Base-by-base conservation (phyloP, 306 rosid species). In the Pterocarpus macrocarpus region DNA sequence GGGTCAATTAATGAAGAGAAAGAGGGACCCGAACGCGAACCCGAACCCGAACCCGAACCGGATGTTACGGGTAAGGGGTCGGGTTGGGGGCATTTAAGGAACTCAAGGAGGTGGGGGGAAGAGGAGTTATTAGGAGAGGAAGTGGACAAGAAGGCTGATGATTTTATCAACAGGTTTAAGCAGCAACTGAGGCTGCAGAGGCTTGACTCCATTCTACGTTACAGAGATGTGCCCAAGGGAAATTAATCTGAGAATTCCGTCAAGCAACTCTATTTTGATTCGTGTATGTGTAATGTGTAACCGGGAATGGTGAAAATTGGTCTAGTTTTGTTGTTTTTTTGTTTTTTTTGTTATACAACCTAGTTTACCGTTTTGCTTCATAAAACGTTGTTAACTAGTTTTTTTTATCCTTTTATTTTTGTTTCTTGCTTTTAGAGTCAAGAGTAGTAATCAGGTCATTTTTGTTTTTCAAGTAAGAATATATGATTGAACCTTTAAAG, bases 161-260 rank as follows among this genome's bases (percentile, higher is more conserved):
- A 93, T 82, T 95, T 95, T 38, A 95, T 95, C 4, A 93, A 87
- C 80, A 90, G 80, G 69, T 95, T 95, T 67, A 93, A 83, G 80
- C 89, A 91, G 83, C 99, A 95, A 76, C 83, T 95, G 52, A 88
- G 68, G 83, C 52, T 93, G 82, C 97, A 95, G 67, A 91, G 97
- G 87, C 89, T 91, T 14, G 83, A 93, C 16, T 93, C 99, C 5
- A 73, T 95, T 17, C 69, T 87, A 65, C 92, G 98, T 65, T 87
- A 64, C 80, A 82, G 81, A 64, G 87, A 88, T 8, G 70, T 34
- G 82, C 63, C 71, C 32, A 57, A 34, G 32, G 64, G 88, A 45
- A 66, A 74, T 55, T 55, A 50, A 50, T 50, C 5, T 83, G 45
- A 84, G 17, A 16, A 41, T 22, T 0, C 28, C 28, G 28, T 22